Percentiles rank a stretch among this genome's conserved stretches.
Evolutionary conservation across 2,329 filamentous ascomycete species (phyloP).

Genomic region (Fusarium palustre): DNA sequence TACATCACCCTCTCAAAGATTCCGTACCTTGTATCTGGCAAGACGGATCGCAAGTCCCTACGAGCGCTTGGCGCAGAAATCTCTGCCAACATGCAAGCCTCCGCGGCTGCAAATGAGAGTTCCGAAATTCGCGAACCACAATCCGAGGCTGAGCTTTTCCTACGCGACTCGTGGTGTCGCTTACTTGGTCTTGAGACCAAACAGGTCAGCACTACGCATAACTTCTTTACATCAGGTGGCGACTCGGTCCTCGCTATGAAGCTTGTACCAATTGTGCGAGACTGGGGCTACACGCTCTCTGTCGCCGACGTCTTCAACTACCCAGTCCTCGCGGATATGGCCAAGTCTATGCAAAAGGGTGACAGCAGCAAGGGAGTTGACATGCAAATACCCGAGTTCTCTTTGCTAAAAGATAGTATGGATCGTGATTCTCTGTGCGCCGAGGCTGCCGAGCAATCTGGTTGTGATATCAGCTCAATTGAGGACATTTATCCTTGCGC

Average conservation of each 20-base stretch:
- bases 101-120: conserved; percentile 10
- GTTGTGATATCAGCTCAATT: conserved; percentile 47
- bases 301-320: conserved; percentile 60
- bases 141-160: conserved; percentile 38
- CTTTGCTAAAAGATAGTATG: conserved; percentile 51
- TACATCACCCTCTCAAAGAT: conserved; percentile 43
- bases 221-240: conserved; percentile 62
- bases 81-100: conserved; percentile 33
- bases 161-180: conserved; percentile 53
- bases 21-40: conserved; percentile 43
- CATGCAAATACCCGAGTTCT: conserved; percentile 52
- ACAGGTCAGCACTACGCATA: conserved; percentile 52
- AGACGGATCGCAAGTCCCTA: conserved; percentile 42
- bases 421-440: conserved; percentile 47
- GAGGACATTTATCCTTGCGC: conserved; percentile 67
- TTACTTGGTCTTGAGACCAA: conserved; percentile 52
- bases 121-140: conserved; percentile 28
- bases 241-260: conserved; percentile 65
- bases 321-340: conserved; percentile 60
- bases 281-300: conserved; percentile 54
- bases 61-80: conserved; percentile 41
- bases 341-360: conserved; percentile 47
- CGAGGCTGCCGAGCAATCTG: conserved; percentile 51
- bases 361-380: conserved; percentile 31
- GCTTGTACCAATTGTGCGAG: conserved; percentile 57